Conservation (phyloP, 768 basidiomycete genomes). For the Coprinopsis strossmayeri region DNA sequence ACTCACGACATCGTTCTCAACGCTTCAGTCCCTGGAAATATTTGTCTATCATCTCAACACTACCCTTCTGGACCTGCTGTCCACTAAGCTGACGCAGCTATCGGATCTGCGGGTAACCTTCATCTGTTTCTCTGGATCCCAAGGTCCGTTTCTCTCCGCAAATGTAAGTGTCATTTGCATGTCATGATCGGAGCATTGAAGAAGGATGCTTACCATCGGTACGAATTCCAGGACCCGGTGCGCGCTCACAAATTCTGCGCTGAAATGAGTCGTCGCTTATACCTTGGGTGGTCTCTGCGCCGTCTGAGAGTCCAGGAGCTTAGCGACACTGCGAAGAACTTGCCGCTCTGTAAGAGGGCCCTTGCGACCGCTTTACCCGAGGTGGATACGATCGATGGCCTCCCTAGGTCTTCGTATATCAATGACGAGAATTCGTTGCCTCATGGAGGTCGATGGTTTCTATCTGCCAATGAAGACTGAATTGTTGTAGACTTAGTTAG, state of each 20-base stretch:
- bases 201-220: not conserved
- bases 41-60: slow-evolving; percentile 1
- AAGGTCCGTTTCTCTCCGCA: not conserved
- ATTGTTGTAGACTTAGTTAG: too few species aligned
- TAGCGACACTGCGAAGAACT: not conserved
- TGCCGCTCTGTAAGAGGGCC: slow-evolving; percentile 1
- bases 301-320: not conserved
- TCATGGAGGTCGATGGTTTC: too few species aligned
- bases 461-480: too few species aligned
- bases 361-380: not conserved
- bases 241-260: slow-evolving; percentile 2
- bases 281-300: slow-evolving; percentile 1
- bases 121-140: not conserved
- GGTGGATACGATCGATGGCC: slow-evolving; percentile 4
- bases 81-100: not conserved
- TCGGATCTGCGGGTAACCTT: not conserved
- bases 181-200: too few species aligned
- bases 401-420: not conserved
- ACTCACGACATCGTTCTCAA: not conserved
- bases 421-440: not conserved
- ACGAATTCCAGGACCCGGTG: not conserved
- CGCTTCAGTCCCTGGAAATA: not conserved
- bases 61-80: slow-evolving; percentile 1
- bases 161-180: slow-evolving; percentile 1
- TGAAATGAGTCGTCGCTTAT: slow-evolving; percentile 1